phyloP scores from a whole-genome alignment of 2,329 filamentous ascomycete genomes.

The Fusarium sp. region DNA sequence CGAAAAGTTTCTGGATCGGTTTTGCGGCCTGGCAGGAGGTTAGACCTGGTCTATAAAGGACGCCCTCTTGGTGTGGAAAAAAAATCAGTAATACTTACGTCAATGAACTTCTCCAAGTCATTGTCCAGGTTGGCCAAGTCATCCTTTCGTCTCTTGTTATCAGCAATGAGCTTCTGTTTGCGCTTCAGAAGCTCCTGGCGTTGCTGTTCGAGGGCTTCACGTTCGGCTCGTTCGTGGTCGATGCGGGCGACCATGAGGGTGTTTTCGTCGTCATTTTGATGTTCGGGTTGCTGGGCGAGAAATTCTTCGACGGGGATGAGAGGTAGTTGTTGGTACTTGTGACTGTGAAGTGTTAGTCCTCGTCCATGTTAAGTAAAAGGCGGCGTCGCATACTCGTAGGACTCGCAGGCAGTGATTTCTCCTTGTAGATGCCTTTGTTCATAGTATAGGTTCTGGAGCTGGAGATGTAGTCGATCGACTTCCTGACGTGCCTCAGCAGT shows the following conservation, averaged over 20 bases:
- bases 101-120: constrained; percentile 92
- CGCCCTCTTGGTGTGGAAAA: not conserved
- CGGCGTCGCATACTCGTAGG: constrained; percentile 75
- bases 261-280: constrained; percentile 74
- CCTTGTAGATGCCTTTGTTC: constrained; percentile 90
- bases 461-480: constrained; percentile 88
- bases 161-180: constrained; percentile 68
- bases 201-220: constrained; percentile 84
- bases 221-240: constrained; percentile 84
- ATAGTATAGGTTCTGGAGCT: constrained; percentile 95
- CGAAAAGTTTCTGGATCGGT: constrained; percentile 77
- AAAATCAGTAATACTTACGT: constrained; percentile 62
- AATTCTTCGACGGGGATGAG: constrained; percentile 87
- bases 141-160: constrained; percentile 92
- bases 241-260: constrained; percentile 89
- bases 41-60: constrained; percentile 22
- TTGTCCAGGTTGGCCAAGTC: constrained; percentile 90
- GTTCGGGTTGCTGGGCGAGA: constrained; percentile 75
- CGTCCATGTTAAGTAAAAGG: not conserved
- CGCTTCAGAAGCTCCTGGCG: constrained; percentile 75
- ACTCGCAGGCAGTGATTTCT: constrained; percentile 89
- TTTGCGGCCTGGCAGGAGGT: constrained; percentile 71
- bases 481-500: constrained; percentile 89
- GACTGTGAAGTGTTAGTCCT: constrained; percentile 58
- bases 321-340: constrained; percentile 86